These are phyloP conservation scores for Capsicum rhomboideum DNA, from an alignment of 257 asterid genomes.

Conservation along the genomic window DNA sequence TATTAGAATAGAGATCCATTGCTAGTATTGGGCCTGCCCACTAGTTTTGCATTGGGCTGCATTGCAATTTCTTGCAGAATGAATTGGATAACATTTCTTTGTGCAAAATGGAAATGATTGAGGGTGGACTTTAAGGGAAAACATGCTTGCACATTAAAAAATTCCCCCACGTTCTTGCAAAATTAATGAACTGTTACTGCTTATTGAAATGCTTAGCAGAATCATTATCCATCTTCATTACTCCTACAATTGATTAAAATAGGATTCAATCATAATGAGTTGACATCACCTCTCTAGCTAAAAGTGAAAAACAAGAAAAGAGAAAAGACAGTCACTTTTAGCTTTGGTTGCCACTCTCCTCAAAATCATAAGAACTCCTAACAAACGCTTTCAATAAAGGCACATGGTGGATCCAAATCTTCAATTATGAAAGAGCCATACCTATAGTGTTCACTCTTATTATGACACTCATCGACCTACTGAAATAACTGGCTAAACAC, in stretches of 20 bases:
- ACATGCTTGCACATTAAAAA: not conserved
- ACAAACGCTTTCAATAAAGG: not conserved
- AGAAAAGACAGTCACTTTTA: not conserved
- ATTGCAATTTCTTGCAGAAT: not conserved
- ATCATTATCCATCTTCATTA: not conserved
- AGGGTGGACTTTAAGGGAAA: not conserved
- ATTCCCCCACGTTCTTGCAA: not conserved
- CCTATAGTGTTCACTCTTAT: too few species aligned
- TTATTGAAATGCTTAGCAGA: not conserved
- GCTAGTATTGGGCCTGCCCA: not conserved
- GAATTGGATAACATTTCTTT: not conserved
- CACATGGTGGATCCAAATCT: conserved; percentile 12
- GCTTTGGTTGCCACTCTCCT: not conserved
- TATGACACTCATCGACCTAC: too few species aligned
- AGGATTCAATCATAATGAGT: not conserved
- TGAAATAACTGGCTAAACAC: too few species aligned
- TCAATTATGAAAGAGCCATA: not conserved
- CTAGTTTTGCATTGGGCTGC: not conserved
- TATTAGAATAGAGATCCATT: not conserved
- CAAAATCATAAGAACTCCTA: not conserved
- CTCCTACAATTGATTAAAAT: not conserved
- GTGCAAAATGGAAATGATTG: not conserved
- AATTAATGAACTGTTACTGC: not conserved
- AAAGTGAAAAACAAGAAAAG: not conserved
- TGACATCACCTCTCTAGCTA: not conserved